Conservation (phyloP, 345 rosid species). For the Rhodamnia argentea region DNA sequence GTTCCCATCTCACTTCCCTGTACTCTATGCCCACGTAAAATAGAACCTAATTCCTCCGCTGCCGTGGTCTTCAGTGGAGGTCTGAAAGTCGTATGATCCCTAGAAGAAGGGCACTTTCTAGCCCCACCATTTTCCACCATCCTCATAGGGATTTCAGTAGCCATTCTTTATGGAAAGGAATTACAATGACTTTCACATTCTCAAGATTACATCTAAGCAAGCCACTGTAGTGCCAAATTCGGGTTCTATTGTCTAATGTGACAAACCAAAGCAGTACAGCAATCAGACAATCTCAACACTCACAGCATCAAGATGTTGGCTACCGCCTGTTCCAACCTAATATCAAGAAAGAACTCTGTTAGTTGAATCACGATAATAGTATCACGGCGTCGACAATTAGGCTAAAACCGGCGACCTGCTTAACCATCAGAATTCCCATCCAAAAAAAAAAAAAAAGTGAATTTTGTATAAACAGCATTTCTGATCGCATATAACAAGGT, state of each 20-base stretch:
- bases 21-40: conserved; percentile 52
- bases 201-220: background rate
- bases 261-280: background rate
- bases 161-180: conserved; percentile 21
- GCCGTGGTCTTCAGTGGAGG: conserved; percentile 45
- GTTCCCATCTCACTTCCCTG: conserved; percentile 28
- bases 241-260: background rate
- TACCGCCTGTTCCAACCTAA: background rate
- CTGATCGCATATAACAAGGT: background rate
- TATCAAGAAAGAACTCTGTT: background rate
- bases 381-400: background rate
- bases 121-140: conserved; percentile 53
- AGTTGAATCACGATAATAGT: background rate
- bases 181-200: background rate
- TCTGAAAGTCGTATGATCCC: conserved; percentile 40
- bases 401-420: background rate
- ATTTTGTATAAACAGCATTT: background rate
- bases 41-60: conserved; percentile 65
- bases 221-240: background rate
- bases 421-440: background rate
- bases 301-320: background rate
- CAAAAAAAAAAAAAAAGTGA: background rate
- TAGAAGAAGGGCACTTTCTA: conserved; percentile 48
- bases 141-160: conserved; percentile 83
- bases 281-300: background rate